Evolutionary conservation across 306 rosid genomes (phyloP), one percentile per base, ranked within the genome.

Genomic region (Albizia julibrissin): DNA sequence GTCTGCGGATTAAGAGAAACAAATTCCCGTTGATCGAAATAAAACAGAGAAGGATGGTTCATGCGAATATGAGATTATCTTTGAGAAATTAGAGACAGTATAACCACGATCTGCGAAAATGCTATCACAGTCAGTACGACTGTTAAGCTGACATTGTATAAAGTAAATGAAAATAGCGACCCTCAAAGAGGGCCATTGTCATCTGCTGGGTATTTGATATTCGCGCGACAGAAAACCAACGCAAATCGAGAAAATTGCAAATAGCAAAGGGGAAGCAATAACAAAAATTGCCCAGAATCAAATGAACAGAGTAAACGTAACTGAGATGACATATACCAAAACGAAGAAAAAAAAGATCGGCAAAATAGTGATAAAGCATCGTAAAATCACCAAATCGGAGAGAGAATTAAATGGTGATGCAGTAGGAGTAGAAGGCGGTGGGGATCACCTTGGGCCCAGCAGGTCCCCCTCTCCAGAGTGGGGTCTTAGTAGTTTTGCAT

Each of bases 401-500:
- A 0, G 26, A 2, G 18, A 31, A 46, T 40, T 11, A 39, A 81
- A 71, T 10, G 42, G 21, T n/a, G 34, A 6, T 3, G 68, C 34
- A 54, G 18, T 47, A 44, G 54, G 21, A 3, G 4, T 1, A 18
- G 72, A 5, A n/a, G 24, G 13, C 61, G 31, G 49, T 1, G 69
- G 54, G 59, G 82, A 40, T 64, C 26, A 91, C 94, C 92, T 85
- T 90, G n/a, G 90, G 89, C 22, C 93, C 84, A 78, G 88, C 78
- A 12, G 92, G 92, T 67, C 92, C 94, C 33, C 79, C 87, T 67
- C 94, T 81, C 94, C 94, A 91, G 39, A 91, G 56, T 27, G 94
- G 94, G 10, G 94, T 89, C 74, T 79, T 84, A 0, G 89, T 87
- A 34, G 91, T 72, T 59, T 85, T 80, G 88, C 92, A 91, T 40